Evolutionary conservation across 768 basidiomycete genomes (phyloP).

Genomic region (Boletus patriciae): DNA sequence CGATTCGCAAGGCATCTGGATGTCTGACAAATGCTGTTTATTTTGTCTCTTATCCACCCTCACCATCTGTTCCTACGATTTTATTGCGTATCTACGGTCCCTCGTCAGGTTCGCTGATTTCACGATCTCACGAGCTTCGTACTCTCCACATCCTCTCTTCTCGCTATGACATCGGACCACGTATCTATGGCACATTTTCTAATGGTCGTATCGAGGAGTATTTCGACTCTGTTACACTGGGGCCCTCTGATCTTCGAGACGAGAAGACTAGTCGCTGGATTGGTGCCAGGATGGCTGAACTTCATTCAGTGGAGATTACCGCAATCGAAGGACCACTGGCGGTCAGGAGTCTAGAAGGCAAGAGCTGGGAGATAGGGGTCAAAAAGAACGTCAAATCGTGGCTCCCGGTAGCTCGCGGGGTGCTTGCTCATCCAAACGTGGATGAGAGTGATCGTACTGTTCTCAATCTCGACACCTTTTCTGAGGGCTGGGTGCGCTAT

Average conservation of each 20-base stretch:
- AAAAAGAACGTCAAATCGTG: constrained; percentile 70
- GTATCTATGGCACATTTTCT: constrained; percentile 90
- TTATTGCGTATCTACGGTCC: constrained; percentile 92
- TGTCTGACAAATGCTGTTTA: constrained; percentile 95
- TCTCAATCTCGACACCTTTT: constrained; percentile 67
- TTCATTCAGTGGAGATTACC: constrained; percentile 87
- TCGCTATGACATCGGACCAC: constrained; percentile 83
- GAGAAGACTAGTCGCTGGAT: constrained; percentile 79
- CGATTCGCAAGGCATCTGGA: constrained; percentile 82
- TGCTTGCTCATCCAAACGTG: constrained; percentile 63
- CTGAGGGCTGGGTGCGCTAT: constrained; percentile 66
- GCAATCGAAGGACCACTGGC: constrained; percentile 52
- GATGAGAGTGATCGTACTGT: constrained; percentile 45
- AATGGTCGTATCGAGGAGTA: constrained; percentile 97
- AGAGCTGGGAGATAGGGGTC: constrained; percentile 57
- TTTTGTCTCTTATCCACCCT: constrained; percentile 78
- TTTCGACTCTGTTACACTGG: constrained; percentile 84
- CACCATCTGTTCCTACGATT: constrained; percentile 56
- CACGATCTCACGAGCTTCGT: constrained; percentile 81
- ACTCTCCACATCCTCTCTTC: constrained; percentile 89
- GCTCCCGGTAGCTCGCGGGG: constrained; percentile 68
- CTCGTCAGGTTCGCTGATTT: constrained; percentile 83
- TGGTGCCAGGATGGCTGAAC: constrained; percentile 92
- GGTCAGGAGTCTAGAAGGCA: constrained; percentile 41
- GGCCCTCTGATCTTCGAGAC: constrained; percentile 74